Conservation (phyloP, 139 green algal genomes). For the Marvania coccoides region DNA sequence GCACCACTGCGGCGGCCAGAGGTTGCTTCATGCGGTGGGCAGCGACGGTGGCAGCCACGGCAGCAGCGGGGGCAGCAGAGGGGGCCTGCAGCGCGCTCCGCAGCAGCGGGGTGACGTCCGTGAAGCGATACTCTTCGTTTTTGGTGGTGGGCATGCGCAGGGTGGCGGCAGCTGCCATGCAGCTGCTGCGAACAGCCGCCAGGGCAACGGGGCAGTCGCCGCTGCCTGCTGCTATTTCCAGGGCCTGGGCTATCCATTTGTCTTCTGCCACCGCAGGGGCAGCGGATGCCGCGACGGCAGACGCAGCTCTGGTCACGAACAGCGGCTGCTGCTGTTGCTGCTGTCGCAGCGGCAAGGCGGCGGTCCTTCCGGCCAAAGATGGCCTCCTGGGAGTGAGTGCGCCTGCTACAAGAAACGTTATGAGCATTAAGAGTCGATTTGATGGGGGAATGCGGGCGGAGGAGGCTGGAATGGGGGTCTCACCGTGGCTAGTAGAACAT, state of each 20-base stretch:
- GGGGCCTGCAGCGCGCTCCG: conserved; percentile 2
- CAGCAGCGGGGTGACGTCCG: conserved; percentile 60
- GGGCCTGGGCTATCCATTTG: conserved; percentile 22
- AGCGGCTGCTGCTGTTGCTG: neutral
- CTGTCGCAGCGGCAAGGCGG: no score
- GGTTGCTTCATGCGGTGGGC: conserved; percentile 11
- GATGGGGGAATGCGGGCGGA: no score
- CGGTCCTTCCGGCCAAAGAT: no score
- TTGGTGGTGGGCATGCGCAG: conserved; percentile 68
- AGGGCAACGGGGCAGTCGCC: neutral
- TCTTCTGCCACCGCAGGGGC: conserved; percentile 6
- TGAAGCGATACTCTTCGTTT: conserved; percentile 84
- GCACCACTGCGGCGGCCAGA: conserved; percentile 25
- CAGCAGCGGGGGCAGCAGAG: neutral
- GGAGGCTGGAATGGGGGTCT: no score
- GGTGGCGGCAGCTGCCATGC: conserved; percentile 32
- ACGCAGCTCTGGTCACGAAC: no score
- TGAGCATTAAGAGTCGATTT: no score
- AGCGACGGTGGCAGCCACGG: conserved; percentile 1
- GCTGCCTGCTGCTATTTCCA: neutral
- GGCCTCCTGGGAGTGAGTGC: no score
- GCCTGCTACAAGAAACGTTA: no score
- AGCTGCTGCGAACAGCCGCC: conserved; percentile 21
- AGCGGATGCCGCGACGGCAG: neutral
- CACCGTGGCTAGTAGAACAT: no score